phyloP scores from a whole-genome alignment of 1,284 basidiomycete genomes.

The Mycena citricolor region DNA sequence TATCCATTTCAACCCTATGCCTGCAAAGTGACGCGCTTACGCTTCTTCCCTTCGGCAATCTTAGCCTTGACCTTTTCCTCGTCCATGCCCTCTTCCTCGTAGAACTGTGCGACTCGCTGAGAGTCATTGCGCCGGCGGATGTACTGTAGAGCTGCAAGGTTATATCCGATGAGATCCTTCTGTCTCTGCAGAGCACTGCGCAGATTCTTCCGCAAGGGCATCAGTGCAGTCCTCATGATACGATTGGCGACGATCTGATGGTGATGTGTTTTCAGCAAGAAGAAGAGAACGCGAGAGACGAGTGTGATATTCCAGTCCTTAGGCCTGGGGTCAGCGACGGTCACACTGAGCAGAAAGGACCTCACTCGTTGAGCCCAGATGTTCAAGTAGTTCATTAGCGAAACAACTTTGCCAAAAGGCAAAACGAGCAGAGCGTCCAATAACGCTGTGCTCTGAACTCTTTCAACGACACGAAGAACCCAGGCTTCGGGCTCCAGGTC shows the following conservation, averaged over 20 bases:
- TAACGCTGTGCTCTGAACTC: constrained; percentile 80
- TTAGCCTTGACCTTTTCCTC: constrained; percentile 75
- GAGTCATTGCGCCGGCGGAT: constrained; percentile 77
- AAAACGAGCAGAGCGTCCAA: constrained; percentile 93
- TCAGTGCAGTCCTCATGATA: constrained; percentile 84
- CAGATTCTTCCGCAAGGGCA: constrained; percentile 81
- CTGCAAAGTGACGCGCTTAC: constrained; percentile 64
- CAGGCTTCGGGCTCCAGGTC: constrained; percentile 82
- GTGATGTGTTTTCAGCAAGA: constrained; percentile 92
- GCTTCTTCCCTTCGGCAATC: constrained; percentile 76
- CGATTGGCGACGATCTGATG: constrained; percentile 95
- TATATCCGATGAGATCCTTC: constrained; percentile 77
- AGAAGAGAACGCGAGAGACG: constrained; percentile 89
- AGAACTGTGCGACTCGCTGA: constrained; percentile 77
- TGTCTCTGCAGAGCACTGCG: constrained; percentile 77
- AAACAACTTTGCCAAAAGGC: constrained; percentile 89
- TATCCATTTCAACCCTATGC: constrained; percentile 14
- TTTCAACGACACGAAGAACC: constrained; percentile 82
- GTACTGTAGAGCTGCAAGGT: constrained; percentile 88
- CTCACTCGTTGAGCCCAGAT: constrained; percentile 84
- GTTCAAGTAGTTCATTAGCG: constrained; percentile 85
- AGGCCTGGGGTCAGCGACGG: constrained; percentile 19
- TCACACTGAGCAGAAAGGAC: constrained; percentile 14
- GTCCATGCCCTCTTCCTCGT: constrained; percentile 75
- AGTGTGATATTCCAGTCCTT: constrained; percentile 88